Percentiles rank a stretch among this genome's conserved stretches.
Evolutionary conservation across 176 grass and related monocot genomes (phyloP).

Genomic region (Thinopyrum elongatum): DNA sequence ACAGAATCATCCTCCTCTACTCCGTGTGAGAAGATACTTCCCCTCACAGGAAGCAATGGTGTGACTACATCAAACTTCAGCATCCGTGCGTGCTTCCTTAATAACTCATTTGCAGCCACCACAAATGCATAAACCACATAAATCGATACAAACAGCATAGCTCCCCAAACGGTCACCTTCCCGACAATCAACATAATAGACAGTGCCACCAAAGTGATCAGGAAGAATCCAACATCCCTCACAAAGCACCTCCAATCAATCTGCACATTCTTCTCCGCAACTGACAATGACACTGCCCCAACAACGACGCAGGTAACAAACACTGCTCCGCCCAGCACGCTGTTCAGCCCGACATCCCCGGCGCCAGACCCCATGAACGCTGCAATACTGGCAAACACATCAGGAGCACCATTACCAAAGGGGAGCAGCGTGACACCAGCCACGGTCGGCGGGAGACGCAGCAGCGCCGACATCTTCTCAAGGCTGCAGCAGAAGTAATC

Average conservation of each 20-base stretch:
- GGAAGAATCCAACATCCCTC: conserved; percentile 87
- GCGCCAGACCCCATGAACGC: conserved; percentile 75
- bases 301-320: conserved; percentile 97
- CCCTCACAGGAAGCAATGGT: conserved; percentile 83
- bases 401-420: conserved; percentile 92
- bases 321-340: conserved; percentile 88
- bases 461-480: conserved; percentile 84
- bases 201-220: conserved; percentile 58
- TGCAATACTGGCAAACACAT: conserved; percentile 94
- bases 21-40: conserved; percentile 74
- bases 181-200: conserved; percentile 73
- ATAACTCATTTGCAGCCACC: conserved; percentile 85
- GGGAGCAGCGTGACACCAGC: conserved; percentile 89
- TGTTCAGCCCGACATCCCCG: conserved; percentile 92
- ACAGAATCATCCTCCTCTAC: conserved; percentile 66
- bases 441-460: conserved; percentile 77
- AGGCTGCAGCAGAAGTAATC: conserved; percentile 99
- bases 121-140: conserved; percentile 86
- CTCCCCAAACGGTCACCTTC: conserved; percentile 89
- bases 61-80: conserved; percentile 85
- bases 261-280: conserved; percentile 91
- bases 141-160: conserved; percentile 76
- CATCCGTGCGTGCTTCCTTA: conserved; percentile 82
- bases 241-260: conserved; percentile 90
- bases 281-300: conserved; percentile 65